Conservation (phyloP, 768 basidiomycete species). For the Boletus insuetus region DNA sequence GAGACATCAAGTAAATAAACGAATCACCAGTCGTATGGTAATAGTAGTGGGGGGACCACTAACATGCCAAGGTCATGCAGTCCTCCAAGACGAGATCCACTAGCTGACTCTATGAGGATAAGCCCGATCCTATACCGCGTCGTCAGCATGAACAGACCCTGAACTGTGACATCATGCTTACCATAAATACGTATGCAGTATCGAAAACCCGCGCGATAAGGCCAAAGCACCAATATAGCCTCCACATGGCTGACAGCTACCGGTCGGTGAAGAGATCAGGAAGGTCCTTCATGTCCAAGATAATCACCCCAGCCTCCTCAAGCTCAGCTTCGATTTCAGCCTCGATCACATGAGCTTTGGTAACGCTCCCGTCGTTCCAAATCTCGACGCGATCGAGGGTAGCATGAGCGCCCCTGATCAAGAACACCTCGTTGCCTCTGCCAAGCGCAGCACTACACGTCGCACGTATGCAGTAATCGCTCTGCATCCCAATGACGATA, state of each 20-base stretch:
- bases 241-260: slow-evolving; percentile 24
- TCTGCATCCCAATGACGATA: slow-evolving; percentile 64
- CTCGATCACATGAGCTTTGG: slow-evolving; percentile 51
- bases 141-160: neutral
- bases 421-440: slow-evolving; percentile 62
- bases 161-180: slow-evolving; percentile 2
- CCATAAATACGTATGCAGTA: slow-evolving; percentile 3
- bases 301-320: slow-evolving; percentile 62
- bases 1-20: neutral
- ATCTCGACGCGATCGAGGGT: slow-evolving; percentile 67
- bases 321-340: slow-evolving; percentile 62
- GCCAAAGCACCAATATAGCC: neutral
- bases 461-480: slow-evolving; percentile 56
- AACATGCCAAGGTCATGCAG: neutral
- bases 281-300: slow-evolving; percentile 67
- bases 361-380: slow-evolving; percentile 54
- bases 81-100: neutral
- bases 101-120: neutral
- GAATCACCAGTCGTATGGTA: neutral
- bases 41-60: neutral
- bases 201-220: neutral
- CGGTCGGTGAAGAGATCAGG: slow-evolving; percentile 57
- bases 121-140: neutral
- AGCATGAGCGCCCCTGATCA: slow-evolving; percentile 64
- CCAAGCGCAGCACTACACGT: slow-evolving; percentile 61